Evolutionary conservation across 2,329 filamentous ascomycete genomes (phyloP).

Genomic region (Fusarium floridanum): DNA sequence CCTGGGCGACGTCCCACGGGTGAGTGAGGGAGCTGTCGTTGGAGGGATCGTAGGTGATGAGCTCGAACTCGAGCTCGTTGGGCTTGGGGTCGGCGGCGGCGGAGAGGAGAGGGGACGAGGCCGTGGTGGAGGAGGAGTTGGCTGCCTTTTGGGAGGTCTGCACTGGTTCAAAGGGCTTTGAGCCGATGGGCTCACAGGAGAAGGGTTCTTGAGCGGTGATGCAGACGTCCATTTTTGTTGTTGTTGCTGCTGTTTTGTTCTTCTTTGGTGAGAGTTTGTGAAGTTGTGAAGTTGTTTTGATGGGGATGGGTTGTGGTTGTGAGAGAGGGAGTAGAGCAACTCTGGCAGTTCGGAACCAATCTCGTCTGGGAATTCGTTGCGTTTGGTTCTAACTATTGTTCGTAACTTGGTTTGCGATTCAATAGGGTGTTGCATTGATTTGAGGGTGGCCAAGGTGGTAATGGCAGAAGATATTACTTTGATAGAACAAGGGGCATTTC

Average conservation of each 20-base stretch:
- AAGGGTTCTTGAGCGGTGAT: conserved; percentile 47
- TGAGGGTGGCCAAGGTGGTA: conserved; percentile 13
- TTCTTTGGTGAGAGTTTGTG: background rate
- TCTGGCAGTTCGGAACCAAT: background rate
- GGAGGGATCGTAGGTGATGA: conserved; percentile 38
- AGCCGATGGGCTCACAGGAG: conserved; percentile 27
- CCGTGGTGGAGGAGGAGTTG: conserved; percentile 4
- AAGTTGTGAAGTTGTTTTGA: background rate
- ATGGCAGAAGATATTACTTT: background rate
- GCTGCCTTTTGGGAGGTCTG: conserved; percentile 8
- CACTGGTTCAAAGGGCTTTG: conserved; percentile 38
- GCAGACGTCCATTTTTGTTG: conserved; percentile 40
- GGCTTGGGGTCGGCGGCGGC: background rate
- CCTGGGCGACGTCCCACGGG: conserved; percentile 41
- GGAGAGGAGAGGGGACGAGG: conserved; percentile 4
- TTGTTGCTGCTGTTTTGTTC: background rate
- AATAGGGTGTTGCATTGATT: background rate
- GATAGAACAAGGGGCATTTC: background rate
- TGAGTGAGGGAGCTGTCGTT: conserved; percentile 44
- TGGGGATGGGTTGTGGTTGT: background rate
- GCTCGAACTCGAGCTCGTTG: conserved; percentile 41
- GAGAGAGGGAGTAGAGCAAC: background rate
- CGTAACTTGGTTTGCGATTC: background rate
- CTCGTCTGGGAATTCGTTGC: background rate
- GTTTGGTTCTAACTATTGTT: background rate